A percentile compares a stretch with the other conserved stretches of the same genome.
phyloP scores from a whole-genome alignment of 176 grass and related monocot genomes.

The Carex pumila region DNA sequence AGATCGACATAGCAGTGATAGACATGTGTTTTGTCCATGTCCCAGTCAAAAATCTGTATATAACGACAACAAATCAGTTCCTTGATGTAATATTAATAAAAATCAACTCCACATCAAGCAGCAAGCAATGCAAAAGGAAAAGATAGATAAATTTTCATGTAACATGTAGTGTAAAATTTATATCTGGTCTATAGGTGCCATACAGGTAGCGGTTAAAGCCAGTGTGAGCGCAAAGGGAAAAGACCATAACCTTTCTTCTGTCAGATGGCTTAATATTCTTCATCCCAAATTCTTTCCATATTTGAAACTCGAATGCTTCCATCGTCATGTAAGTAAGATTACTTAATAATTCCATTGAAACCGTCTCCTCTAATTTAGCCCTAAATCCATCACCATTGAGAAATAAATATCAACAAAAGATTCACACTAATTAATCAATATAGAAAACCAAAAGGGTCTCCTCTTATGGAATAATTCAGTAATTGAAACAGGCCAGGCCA shows the following conservation, averaged over 20 bases:
- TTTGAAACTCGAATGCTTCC: conserved; percentile 41
- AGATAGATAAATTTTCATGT: not conserved
- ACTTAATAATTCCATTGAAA: conserved; percentile 34
- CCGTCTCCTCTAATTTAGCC: conserved; percentile 43
- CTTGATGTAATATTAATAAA: not conserved
- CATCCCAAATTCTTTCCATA: conserved; percentile 47
- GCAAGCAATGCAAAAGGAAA: not conserved
- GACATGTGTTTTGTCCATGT: conserved; percentile 31
- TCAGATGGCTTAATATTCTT: conserved; percentile 26
- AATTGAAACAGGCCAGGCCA: not conserved
- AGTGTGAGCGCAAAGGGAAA: not conserved
- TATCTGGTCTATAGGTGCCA: not conserved
- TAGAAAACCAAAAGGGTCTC: not conserved
- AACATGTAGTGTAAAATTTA: not conserved
- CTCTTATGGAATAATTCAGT: not conserved
- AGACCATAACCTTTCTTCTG: conserved; percentile 48
- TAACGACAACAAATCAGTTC: not conserved
- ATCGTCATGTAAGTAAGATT: conserved; percentile 32
- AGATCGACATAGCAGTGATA: conserved; percentile 63
- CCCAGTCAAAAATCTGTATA: conserved; percentile 56
- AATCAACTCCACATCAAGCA: not conserved
- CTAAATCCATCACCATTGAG: conserved; percentile 29
- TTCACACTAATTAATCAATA: not conserved
- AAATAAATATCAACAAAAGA: not conserved
- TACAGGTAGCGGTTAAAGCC: not conserved